Evolutionary conservation across 2,329 filamentous ascomycete genomes (phyloP), one percentile per base, ranked within the genome.

Genomic region (Verticillium tricorpus): DNA sequence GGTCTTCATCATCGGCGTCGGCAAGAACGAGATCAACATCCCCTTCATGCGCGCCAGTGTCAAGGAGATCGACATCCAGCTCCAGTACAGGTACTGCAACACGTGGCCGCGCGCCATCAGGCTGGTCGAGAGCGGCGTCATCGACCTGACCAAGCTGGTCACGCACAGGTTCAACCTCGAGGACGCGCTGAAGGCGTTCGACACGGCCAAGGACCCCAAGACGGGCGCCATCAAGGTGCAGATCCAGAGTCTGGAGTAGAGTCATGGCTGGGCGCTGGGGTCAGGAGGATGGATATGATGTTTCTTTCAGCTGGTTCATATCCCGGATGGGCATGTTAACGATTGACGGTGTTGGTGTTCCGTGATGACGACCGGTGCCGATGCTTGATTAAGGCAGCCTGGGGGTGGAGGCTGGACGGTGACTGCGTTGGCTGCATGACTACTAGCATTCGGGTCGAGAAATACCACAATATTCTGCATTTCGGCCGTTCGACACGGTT

Each of bases 141-240:
- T 98, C 69, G 87, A 96, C 73, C 79, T 97, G 72, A 85, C 84
- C 69, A 90, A 86, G 77, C 79, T 98, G 64, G 92, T 97, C 57
- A 97, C 94, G 50, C 94, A 98, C 80, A 85, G 92, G 19, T 97
- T 90, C 78, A 80, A 84, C 66, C 78, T 98, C 40, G 93, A 97
- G 78, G 89, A 98, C 73, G 93, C 93, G 0, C 76, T 95, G 32
- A 86, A 94, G 77, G 94, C 94, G 8, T 98, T 98, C 76, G 87
- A 93, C 79, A 95, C 91, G 50, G 92, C 93, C 22, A 87, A 90
- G 9, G 88, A 97, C 76, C 89, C 92, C 45, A 93, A 90, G 82
- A 96, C 91, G 59, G 93, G 94, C 7, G 92, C 93, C n/a, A 97
- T 98, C 78, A 98, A 98, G 83, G 93, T 97, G 64, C 90, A 93